A percentile compares a stretch with the other conserved stretches of the same genome.
Evolutionary conservation across 805 yeast genomes (phyloP).

Genomic region (Metschnikowia shivogae): DNA sequence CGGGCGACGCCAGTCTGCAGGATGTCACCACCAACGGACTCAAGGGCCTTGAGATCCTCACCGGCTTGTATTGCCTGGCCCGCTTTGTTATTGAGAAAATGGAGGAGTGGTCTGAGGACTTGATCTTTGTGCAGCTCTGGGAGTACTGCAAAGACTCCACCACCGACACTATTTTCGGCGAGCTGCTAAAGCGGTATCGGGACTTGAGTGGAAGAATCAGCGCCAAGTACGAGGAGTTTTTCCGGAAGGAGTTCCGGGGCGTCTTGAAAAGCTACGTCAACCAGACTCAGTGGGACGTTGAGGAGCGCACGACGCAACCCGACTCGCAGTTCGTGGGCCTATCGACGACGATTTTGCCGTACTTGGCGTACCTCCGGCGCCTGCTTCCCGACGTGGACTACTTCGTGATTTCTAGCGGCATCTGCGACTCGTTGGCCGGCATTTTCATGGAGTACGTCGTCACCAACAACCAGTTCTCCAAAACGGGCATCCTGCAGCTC

Average conservation of each 20-base stretch:
- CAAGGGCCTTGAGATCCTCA: conserved; percentile 26
- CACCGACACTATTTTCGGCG: conserved; percentile 28
- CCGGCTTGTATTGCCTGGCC: conserved; percentile 34
- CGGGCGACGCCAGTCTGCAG: conserved; percentile 54
- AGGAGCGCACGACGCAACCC: conserved; percentile 10
- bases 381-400: conserved; percentile 30
- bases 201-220: conserved; percentile 18
- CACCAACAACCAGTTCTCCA: conserved; percentile 36
- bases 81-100: conserved; percentile 26
- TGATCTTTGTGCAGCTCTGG: conserved; percentile 41
- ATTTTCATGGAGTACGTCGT: conserved; percentile 36
- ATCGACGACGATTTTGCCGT: conserved; percentile 22
- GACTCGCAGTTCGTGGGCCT: conserved; percentile 24
- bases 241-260: conserved; percentile 29
- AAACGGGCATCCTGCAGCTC: conserved; percentile 31
- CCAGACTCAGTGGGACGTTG: conserved; percentile 30
- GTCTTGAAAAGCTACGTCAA: conserved; percentile 36
- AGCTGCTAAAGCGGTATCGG: conserved; percentile 22
- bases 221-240: conserved; percentile 27
- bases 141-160: conserved; percentile 24
- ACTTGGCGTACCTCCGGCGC: conserved; percentile 22
- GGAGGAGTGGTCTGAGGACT: conserved; percentile 37
- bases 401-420: conserved; percentile 23
- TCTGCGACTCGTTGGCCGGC: conserved; percentile 24
- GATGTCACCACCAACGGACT: conserved; percentile 77